A percentile compares a stretch with the other conserved stretches of the same genome.
phyloP scores from a whole-genome alignment of 805 yeast species.

The Wickerhamiella galacta region DNA sequence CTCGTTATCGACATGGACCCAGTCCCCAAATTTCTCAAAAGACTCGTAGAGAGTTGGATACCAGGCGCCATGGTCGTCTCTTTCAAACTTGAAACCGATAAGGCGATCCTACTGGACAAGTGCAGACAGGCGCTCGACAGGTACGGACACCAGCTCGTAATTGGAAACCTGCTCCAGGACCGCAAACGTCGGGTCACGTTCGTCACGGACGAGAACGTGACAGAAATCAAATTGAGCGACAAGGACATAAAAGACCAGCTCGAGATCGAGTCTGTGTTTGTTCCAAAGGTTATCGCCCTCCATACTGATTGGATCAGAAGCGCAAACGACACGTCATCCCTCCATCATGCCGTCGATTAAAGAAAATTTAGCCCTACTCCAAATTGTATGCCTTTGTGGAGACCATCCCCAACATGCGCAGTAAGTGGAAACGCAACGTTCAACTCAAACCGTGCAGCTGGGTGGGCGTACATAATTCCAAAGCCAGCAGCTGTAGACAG shows the following conservation, averaged over 20 bases:
- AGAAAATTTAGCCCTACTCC: slow-evolving; percentile 47
- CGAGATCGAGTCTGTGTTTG: slow-evolving; percentile 65
- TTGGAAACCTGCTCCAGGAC: slow-evolving; percentile 81
- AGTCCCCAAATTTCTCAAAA: slow-evolving; percentile 81
- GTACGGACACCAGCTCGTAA: slow-evolving; percentile 84
- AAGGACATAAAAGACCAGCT: slow-evolving; percentile 26
- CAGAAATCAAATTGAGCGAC: slow-evolving; percentile 22
- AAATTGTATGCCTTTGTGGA: slow-evolving; percentile 49
- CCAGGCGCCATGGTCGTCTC: slow-evolving; percentile 88
- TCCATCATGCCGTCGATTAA: slow-evolving; percentile 17
- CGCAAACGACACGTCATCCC: too few species aligned
- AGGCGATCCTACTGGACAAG: slow-evolving; percentile 48
- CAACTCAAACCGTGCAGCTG: slow-evolving; percentile 51
- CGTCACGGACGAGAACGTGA: slow-evolving; percentile 34
- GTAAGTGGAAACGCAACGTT: slow-evolving; percentile 46
- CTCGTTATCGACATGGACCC: slow-evolving; percentile 78
- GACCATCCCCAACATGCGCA: slow-evolving; percentile 31
- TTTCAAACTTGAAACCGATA: slow-evolving; percentile 86
- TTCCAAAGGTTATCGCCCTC: slow-evolving; percentile 53
- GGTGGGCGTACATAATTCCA: slow-evolving; percentile 46
- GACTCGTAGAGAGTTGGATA: slow-evolving; percentile 88
- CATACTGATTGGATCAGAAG: slow-evolving; percentile 48
- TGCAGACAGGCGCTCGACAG: slow-evolving; percentile 64
- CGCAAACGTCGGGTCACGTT: slow-evolving; percentile 79
- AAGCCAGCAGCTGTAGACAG: slow-evolving; percentile 41